Percentiles rank a stretch among this genome's conserved stretches.
These are phyloP conservation scores for Filobasidium floriforme DNA, from an alignment of 768 basidiomycete species.

Conservation along the genomic window DNA sequence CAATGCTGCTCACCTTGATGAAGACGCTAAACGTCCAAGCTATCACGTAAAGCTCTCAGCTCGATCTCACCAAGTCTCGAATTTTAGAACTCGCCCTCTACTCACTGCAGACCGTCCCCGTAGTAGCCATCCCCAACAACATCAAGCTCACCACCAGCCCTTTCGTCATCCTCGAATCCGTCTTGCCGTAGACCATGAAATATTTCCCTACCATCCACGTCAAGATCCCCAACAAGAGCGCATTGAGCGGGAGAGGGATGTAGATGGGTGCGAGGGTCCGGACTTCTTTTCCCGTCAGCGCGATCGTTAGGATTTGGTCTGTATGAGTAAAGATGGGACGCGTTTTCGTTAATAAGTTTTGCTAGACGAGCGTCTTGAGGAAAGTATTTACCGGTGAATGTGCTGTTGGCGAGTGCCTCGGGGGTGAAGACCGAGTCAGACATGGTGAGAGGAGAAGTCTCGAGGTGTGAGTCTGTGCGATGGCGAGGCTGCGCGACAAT, in stretches of 20 bases:
- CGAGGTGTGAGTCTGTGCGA: too few species aligned
- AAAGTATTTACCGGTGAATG: too few species aligned
- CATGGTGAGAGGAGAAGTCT: too few species aligned
- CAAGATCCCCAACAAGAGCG: background rate
- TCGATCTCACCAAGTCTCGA: background rate
- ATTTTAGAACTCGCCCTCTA: background rate
- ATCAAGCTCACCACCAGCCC: slow-evolving; percentile 4
- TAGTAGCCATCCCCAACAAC: background rate
- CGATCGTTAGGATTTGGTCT: background rate
- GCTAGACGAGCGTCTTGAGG: too few species aligned
- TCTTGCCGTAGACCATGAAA: background rate
- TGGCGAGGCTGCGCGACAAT: too few species aligned
- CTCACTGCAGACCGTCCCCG: background rate
- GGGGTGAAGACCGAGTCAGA: background rate
- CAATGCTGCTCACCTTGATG: background rate
- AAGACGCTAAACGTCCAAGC: slow-evolving; percentile 2
- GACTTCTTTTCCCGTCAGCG: background rate
- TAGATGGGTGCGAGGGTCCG: background rate
- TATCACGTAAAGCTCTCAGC: background rate
- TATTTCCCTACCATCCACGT: background rate
- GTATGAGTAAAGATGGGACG: too few species aligned
- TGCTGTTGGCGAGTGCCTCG: background rate
- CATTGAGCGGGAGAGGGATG: background rate
- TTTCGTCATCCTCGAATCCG: background rate
- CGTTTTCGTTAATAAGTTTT: too few species aligned